Conservation (phyloP, 2,329 filamentous ascomycete species). For the Sporothrix humicola region DNA sequence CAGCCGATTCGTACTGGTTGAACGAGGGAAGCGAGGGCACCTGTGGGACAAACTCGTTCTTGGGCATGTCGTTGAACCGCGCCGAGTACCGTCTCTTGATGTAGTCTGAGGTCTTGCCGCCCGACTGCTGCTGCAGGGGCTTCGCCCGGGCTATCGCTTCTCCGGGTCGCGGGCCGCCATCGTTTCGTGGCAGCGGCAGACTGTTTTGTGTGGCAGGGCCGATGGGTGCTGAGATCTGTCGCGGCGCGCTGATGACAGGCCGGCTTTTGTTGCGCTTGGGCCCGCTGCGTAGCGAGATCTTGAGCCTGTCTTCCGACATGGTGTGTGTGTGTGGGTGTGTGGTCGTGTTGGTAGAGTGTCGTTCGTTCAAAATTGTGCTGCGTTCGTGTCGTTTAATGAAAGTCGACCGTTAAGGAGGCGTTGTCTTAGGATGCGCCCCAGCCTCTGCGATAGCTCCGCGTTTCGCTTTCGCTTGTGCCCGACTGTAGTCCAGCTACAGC, state of each 20-base stretch:
- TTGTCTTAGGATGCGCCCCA: neutral
- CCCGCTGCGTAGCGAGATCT: constrained; percentile 67
- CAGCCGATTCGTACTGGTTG: constrained; percentile 60
- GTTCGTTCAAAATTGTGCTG: neutral
- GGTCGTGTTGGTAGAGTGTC: neutral
- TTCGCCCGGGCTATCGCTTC: constrained; percentile 50
- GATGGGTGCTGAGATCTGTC: constrained; percentile 67
- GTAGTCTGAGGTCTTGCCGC: constrained; percentile 75
- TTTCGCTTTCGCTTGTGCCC: neutral
- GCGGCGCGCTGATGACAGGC: constrained; percentile 66
- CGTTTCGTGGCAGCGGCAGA: constrained; percentile 34
- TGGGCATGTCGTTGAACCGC: constrained; percentile 80
- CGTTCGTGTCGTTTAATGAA: constrained; percentile 4
- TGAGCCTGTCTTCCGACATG: constrained; percentile 68
- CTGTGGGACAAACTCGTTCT: constrained; percentile 75
- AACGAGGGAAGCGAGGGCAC: constrained; percentile 70
- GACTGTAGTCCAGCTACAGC: constrained; percentile 31
- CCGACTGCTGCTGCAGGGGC: constrained; percentile 57
- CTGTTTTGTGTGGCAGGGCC: constrained; percentile 39
- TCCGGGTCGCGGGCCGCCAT: constrained; percentile 39
- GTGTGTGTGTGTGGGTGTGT: neutral
- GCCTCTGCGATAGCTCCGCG: neutral
- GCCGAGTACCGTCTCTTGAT: constrained; percentile 96
- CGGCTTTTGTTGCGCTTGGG: constrained; percentile 66
- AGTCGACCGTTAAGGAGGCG: neutral